Percentiles rank a stretch among this genome's conserved stretches.
Evolutionary conservation across 192 early-diverging fungal genomes (phyloP).

Genomic region (Obelidium mucronatum): DNA sequence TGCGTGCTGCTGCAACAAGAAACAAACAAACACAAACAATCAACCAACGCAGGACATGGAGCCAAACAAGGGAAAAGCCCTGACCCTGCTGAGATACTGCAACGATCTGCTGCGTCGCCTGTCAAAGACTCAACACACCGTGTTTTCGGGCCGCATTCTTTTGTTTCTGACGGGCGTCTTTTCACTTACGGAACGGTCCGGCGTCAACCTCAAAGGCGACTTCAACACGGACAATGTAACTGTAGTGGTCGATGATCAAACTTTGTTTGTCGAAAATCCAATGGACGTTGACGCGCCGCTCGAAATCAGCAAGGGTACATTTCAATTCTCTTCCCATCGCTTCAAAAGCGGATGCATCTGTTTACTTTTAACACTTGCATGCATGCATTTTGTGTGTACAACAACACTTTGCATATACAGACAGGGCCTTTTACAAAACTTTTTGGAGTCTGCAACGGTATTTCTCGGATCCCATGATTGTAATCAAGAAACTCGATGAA

Average conservation of each 20-base stretch:
- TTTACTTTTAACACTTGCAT: constrained; percentile 2
- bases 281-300: constrained; percentile 49
- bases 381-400: not conserved
- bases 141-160: constrained; percentile 86
- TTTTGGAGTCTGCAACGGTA: constrained; percentile 85
- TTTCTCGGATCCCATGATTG: constrained; percentile 72
- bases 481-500: constrained; percentile 44
- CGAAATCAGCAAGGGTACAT: not conserved
- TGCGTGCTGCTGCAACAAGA: not conserved
- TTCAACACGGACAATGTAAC: constrained; percentile 79
- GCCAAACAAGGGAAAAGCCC: constrained; percentile 81
- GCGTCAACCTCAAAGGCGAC: constrained; percentile 89
- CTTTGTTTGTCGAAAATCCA: constrained; percentile 40
- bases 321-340: not conserved
- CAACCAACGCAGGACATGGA: constrained; percentile 62
- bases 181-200: constrained; percentile 86
- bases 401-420: constrained; percentile 11
- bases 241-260: constrained; percentile 40
- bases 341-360: no score
- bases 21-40: not conserved
- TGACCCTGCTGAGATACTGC: constrained; percentile 83
- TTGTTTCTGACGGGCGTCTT: constrained; percentile 87
- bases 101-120: constrained; percentile 89
- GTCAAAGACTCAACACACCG: constrained; percentile 83
- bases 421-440: constrained; percentile 64